Evolutionary conservation across 2,329 filamentous ascomycete species (phyloP).

Genomic region (Aspergillus costaricaensis): DNA sequence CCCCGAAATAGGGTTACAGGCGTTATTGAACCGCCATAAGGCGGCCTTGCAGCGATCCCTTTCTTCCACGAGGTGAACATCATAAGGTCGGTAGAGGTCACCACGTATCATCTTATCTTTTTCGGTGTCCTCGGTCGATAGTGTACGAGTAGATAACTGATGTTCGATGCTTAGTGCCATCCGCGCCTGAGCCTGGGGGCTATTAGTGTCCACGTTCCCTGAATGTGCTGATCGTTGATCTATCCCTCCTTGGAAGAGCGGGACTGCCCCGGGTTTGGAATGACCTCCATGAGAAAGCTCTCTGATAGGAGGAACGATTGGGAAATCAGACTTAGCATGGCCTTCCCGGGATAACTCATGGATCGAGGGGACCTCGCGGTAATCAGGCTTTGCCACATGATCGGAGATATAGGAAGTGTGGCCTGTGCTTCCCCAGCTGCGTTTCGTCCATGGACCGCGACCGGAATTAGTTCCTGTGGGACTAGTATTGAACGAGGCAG

Average conservation of each 20-base stretch:
- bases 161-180: slow-evolving; percentile 47
- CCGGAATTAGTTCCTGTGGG: slow-evolving; percentile 37
- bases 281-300: slow-evolving; percentile 41
- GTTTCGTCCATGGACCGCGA: slow-evolving; percentile 45
- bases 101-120: slow-evolving; percentile 89
- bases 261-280: slow-evolving; percentile 36
- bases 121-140: slow-evolving; percentile 60
- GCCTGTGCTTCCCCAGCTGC: slow-evolving; percentile 38
- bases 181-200: slow-evolving; percentile 46
- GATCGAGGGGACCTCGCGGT: slow-evolving; percentile 43
- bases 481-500: slow-evolving; percentile 44
- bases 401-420: slow-evolving; percentile 43
- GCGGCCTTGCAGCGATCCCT: slow-evolving; percentile 81
- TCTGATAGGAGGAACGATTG: slow-evolving; percentile 43
- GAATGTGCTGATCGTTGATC: slow-evolving; percentile 42
- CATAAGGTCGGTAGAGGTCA: slow-evolving; percentile 76
- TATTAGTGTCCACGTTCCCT: slow-evolving; percentile 40
- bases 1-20: slow-evolving; percentile 71
- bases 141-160: slow-evolving; percentile 41
- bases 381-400: slow-evolving; percentile 42
- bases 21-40: slow-evolving; percentile 84
- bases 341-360: slow-evolving; percentile 43
- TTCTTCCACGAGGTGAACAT: slow-evolving; percentile 75
- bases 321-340: slow-evolving; percentile 43
- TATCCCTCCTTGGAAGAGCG: slow-evolving; percentile 39